Evolutionary conservation across 2,329 filamentous ascomycete genomes (phyloP).

Genomic region (Penicillium sp.): DNA sequence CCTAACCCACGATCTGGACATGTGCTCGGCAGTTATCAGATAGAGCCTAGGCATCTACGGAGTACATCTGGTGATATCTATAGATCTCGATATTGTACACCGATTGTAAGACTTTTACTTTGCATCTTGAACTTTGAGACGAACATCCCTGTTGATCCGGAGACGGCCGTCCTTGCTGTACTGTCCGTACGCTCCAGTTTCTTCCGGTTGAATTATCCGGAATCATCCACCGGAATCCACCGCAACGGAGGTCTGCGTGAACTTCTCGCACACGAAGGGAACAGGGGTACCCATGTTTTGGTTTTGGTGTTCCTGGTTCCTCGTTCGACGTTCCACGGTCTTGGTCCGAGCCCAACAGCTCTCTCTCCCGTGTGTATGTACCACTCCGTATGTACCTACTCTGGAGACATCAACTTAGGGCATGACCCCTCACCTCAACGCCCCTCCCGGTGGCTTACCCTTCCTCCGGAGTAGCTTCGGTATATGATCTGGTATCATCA

Average conservation of each 20-base stretch:
- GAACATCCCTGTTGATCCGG: too few relatives aligned
- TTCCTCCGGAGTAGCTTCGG: neutral
- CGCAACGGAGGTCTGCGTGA: slow-evolving; percentile 1
- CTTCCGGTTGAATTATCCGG: neutral
- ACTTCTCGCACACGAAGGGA: neutral
- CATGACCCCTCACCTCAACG: slow-evolving; percentile 1
- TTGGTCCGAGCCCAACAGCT: neutral
- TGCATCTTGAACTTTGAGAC: too few relatives aligned
- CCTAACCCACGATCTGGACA: neutral
- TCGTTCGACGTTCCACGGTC: neutral
- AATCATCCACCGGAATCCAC: slow-evolving; percentile 4
- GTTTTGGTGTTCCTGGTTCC: neutral
- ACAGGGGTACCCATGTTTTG: neutral
- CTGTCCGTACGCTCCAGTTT: neutral
- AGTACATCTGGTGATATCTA: too few relatives aligned
- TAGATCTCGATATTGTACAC: too few relatives aligned
- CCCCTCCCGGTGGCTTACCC: neutral
- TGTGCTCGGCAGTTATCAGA: slow-evolving; percentile 1
- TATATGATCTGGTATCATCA: slow-evolving; percentile 2
- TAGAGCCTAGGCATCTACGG: neutral
- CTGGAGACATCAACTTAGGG: too few relatives aligned
- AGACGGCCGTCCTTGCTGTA: too few relatives aligned
- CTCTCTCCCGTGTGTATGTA: neutral
- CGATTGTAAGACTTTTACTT: too few relatives aligned
- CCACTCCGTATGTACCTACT: neutral